These are phyloP conservation scores for Exophiala dermatitidis DNA, from an alignment of 2,329 filamentous ascomycete species.

Conservation along the genomic window DNA sequence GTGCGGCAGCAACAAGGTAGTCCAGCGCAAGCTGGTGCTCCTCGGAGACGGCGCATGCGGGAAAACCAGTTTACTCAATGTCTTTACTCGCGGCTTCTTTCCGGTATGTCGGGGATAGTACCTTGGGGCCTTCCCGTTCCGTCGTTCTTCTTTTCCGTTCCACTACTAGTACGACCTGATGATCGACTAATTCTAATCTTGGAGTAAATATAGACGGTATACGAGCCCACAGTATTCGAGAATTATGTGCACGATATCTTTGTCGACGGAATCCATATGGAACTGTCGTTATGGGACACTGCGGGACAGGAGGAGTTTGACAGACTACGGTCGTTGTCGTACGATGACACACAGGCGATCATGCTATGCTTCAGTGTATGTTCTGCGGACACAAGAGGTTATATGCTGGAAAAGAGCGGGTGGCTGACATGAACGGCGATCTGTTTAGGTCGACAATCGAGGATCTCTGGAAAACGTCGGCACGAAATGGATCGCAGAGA, in stretches of 20 bases:
- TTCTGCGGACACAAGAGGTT: neutral
- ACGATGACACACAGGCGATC: conserved; percentile 96
- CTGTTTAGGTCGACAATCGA: conserved; percentile 69
- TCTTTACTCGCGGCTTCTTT: conserved; percentile 91
- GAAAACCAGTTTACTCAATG: conserved; percentile 94
- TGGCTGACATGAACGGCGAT: neutral
- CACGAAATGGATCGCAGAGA: conserved; percentile 97
- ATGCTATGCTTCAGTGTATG: conserved; percentile 92
- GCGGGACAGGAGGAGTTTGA: conserved; percentile 99
- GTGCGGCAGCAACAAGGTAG: conserved; percentile 71
- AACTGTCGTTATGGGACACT: conserved; percentile 96
- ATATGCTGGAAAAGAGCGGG: neutral
- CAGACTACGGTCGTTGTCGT: conserved; percentile 85
- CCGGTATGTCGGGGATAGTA: conserved; percentile 49
- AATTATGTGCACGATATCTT: conserved; percentile 99
- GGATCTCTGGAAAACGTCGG: conserved; percentile 98
- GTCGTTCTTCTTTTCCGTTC: neutral
- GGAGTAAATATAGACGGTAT: conserved; percentile 29
- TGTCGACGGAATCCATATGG: conserved; percentile 93
- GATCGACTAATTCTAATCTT: conserved; percentile 73
- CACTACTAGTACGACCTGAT: neutral
- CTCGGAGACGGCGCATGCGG: conserved; percentile 53
- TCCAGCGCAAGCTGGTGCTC: conserved; percentile 92
- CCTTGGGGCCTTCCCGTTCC: neutral
- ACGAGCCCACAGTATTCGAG: conserved; percentile 48